phyloP scores from a whole-genome alignment of 805 yeast genomes.

The Schizosaccharomyces octosporus region DNA sequence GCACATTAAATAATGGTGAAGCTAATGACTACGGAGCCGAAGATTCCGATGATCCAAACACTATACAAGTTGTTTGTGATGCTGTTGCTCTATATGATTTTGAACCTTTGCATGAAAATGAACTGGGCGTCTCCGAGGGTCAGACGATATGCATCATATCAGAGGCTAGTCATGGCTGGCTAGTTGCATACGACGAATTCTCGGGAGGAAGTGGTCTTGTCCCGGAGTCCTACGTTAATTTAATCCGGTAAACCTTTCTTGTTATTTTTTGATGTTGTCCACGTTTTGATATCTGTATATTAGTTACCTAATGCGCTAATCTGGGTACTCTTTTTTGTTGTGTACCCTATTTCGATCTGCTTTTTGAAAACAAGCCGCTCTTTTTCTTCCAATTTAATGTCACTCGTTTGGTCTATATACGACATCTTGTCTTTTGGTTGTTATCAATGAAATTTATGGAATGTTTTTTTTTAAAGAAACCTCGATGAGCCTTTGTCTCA shows the following conservation, averaged over 20 bases:
- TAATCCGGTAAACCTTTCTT: neutral
- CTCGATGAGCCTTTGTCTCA: too few relatives aligned
- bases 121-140: constrained; percentile 50
- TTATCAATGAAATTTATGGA: too few relatives aligned
- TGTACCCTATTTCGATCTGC: too few relatives aligned
- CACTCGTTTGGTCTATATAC: too few relatives aligned
- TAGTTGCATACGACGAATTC: constrained; percentile 60
- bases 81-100: constrained; percentile 83
- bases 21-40: neutral
- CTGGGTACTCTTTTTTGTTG: too few relatives aligned
- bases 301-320: too few relatives aligned
- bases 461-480: too few relatives aligned
- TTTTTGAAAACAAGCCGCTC: too few relatives aligned
- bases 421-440: too few relatives aligned
- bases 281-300: neutral
- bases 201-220: constrained; percentile 11
- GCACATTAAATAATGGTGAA: neutral
- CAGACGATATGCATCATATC: constrained; percentile 68
- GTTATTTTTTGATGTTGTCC: neutral
- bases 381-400: too few relatives aligned
- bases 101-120: constrained; percentile 83
- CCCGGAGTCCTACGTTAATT: neutral
- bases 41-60: neutral
- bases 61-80: constrained; percentile 19
- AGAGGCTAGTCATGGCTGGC: constrained; percentile 96